Percentiles rank a stretch among this genome's conserved stretches.
These are phyloP conservation scores for Delonix regia DNA, from an alignment of 306 rosid species.

Conservation along the genomic window DNA sequence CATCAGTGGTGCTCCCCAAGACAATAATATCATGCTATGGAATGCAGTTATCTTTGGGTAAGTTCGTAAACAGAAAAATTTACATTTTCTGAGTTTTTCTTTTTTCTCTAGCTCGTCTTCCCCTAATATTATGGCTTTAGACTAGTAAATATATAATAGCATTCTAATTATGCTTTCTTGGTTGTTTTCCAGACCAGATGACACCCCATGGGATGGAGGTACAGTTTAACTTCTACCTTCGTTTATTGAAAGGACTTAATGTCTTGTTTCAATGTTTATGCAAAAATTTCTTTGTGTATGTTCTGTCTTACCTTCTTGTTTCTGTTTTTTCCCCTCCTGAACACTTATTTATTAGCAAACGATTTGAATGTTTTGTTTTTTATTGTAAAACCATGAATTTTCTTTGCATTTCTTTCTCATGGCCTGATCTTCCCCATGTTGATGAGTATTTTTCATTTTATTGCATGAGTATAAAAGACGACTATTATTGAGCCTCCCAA, in stretches of 20 bases:
- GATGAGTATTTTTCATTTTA: not conserved
- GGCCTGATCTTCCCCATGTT: not conserved
- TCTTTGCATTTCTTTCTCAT: not conserved
- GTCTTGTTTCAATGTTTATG: slow-evolving; percentile 12
- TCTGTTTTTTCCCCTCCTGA: not conserved
- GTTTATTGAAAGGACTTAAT: slow-evolving; percentile 9
- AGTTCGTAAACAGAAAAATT: slow-evolving; percentile 14
- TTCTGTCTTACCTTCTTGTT: not conserved
- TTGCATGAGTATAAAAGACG: not conserved
- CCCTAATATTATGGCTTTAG: not conserved
- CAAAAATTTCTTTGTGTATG: not conserved
- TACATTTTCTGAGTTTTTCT: not conserved
- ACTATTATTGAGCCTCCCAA: not conserved
- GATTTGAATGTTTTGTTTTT: not conserved
- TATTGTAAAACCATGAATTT: not conserved
- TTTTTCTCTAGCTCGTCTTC: not conserved
- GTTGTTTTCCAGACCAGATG: slow-evolving; percentile 70
- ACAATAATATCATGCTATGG: slow-evolving; percentile 84
- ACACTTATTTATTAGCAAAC: not conserved
- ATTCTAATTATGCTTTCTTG: slow-evolving; percentile 29
- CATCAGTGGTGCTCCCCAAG: slow-evolving; percentile 86
- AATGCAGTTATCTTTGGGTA: slow-evolving; percentile 90
- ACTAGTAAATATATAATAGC: not conserved
- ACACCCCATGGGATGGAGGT: slow-evolving; percentile 95
- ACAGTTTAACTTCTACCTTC: slow-evolving; percentile 27